Evolutionary conservation across 176 grass and related monocot genomes (phyloP).

Genomic region (Oryza brachyantha): DNA sequence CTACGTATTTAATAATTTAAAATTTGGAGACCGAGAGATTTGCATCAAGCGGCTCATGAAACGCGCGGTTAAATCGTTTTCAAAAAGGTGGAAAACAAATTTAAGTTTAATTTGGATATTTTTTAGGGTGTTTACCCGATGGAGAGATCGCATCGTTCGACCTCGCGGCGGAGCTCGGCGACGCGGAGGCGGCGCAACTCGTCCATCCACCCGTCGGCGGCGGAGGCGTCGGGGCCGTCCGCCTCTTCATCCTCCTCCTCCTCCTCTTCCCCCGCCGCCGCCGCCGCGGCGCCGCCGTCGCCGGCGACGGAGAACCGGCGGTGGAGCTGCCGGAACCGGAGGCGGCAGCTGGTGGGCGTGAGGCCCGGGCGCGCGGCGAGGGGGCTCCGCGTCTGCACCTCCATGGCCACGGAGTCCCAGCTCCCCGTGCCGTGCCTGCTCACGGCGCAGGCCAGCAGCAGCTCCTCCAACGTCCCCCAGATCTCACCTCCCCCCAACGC

Average conservation of each 20-base stretch:
- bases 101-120: constrained; percentile 10
- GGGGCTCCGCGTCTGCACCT: constrained; percentile 71
- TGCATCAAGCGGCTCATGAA: constrained; percentile 16
- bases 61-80: background rate
- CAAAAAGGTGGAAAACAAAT: background rate
- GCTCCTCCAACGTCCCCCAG: constrained; percentile 99
- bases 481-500: constrained; percentile 48
- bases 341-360: constrained; percentile 67
- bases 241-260: background rate
- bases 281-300: background rate
- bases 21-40: constrained; percentile 9
- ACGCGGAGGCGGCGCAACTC: constrained; percentile 85
- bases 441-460: constrained; percentile 80
- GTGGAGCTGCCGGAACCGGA: constrained; percentile 66
- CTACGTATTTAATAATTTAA: background rate
- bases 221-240: constrained; percentile 26
- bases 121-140: constrained; percentile 50
- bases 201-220: constrained; percentile 68
- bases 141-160: constrained; percentile 89
- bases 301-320: constrained; percentile 55
- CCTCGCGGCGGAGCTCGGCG: constrained; percentile 90
- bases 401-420: constrained; percentile 84
- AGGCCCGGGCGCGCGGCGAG: constrained; percentile 27
- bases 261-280: background rate
- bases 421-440: constrained; percentile 75